Base-by-base conservation (phyloP, 1,284 basidiomycete species). In the Marasmius oreades region DNA sequence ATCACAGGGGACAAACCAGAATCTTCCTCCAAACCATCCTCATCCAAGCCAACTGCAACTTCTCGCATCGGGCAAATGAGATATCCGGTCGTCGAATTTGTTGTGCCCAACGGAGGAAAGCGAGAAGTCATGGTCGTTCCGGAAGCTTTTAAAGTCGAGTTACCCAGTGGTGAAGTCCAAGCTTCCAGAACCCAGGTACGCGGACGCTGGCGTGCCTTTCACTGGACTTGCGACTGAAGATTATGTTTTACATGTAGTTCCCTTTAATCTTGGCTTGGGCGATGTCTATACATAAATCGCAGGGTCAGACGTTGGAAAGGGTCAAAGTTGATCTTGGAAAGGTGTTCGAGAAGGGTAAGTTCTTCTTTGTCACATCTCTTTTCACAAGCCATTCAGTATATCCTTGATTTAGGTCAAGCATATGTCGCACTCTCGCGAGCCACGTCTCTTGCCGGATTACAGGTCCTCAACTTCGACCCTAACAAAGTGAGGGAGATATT, bases 401-500 rank as follows among this genome's bases (percentile, higher is more conserved):
- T 20, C 14, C 20, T 44, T 47, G 34, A n/a, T 33, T 44, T 56
- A 88, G 89, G 90, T 33, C 93, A 94, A 77, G 94, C 94, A 34
- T 98, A 99, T 66, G 95, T 98, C 28, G 96, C 97, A 0, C 78
- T 99, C 16, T 97, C 95, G 22, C 92, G 97, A 33, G 97, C 97
- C 2, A 97, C 95, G 0, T 89, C 86, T 8, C 75, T 99, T 46
- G 88, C 95, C 8, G 93, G 95, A 0, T 78, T 99, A 22, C 94
- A 99, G 69, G 92, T 98, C 1, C 73, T 92, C 3, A 86, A 92
- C 42, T 99, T 99, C 70, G 83, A 91, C 62, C 74, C 88, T 0
- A 80, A 71, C 33, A 96, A 95, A 79, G 77, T 77, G 53, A 50
- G 20, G 2, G n/a, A 50, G 14, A 23, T 16, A 6, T 14, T 31